These are phyloP conservation scores for Epichloe uncinata DNA, from an alignment of 2,329 filamentous ascomycete genomes.

Conservation along the genomic window DNA sequence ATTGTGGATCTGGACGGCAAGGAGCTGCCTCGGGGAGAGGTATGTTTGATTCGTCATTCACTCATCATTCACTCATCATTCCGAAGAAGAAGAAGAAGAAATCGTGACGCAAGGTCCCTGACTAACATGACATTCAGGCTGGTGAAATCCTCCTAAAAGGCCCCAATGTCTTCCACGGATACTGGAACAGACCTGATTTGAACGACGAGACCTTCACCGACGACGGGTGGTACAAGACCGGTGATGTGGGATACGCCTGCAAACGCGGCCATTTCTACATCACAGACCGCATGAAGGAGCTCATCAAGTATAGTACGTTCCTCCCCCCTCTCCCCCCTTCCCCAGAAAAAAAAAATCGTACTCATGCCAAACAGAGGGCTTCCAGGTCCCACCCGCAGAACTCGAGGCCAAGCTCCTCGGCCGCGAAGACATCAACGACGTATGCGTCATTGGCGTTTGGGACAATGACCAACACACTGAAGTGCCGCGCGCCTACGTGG, in stretches of 20 bases:
- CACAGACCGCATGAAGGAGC: constrained; percentile 71
- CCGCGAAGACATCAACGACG: constrained; percentile 37
- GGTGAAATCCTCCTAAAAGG: constrained; percentile 67
- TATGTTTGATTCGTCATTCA: constrained; percentile 6
- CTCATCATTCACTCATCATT: too few relatives aligned
- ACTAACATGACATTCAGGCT: constrained; percentile 1
- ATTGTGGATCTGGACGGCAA: constrained; percentile 54
- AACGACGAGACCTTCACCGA: constrained; percentile 57
- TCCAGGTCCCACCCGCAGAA: constrained; percentile 58
- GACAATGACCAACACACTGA: constrained; percentile 50
- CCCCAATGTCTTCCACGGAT: constrained; percentile 69
- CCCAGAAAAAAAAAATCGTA: constrained; percentile 4
- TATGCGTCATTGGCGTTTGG: constrained; percentile 48
- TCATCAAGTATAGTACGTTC: constrained; percentile 38
- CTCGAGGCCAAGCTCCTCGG: constrained; percentile 38
- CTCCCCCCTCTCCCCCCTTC: too few relatives aligned
- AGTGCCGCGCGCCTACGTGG: constrained; percentile 41
- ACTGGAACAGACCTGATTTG: constrained; percentile 58
- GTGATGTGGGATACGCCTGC: constrained; percentile 73
- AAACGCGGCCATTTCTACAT: constrained; percentile 73
- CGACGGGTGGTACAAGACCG: constrained; percentile 83
- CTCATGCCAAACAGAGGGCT: constrained; percentile 40
- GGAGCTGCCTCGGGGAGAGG: constrained; percentile 41
- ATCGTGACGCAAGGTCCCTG: too few relatives aligned
- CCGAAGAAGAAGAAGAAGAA: not conserved